Base-by-base conservation (phyloP, 2,329 filamentous ascomycete genomes). In the Cordyceps tenuipes region DNA sequence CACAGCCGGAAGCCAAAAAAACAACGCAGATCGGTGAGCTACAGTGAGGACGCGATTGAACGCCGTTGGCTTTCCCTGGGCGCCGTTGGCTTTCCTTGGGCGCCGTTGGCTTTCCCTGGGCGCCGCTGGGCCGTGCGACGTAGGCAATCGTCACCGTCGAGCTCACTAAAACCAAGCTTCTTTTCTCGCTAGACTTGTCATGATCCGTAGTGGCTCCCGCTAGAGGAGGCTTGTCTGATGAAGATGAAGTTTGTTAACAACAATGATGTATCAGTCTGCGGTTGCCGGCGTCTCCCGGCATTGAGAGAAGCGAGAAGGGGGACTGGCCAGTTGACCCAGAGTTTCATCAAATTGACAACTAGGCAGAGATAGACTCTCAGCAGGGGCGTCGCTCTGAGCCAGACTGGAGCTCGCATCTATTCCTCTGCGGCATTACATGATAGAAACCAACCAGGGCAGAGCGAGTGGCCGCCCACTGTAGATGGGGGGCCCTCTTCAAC, bases 91-190 rank as follows among this genome's bases (percentile, higher is more conserved):
- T 4, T 23, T 23, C 4, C 23, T 23, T 23, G 12, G 23, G 55
- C 54, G 29, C 19, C 39, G 56, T 58, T 58, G 56, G 47, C 56
- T 26, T 8, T 46, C 13, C 13, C 5, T 23, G 12, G 23, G 55
- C 54, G 43, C 19, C 39, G n/a, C n/a, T n/a, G 46, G 46, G 47
- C 26, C 23, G 19, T 39, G 19, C 19, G 13, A 57, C 12, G 10
- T 7, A 57, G n/a, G 17, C 43, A 47, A n/a, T 48, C 15, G 29
- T 49, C 21, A 9, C 36, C 9, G 9, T 36, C 43, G 5, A 19
- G n/a, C 17, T 43, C 34, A 58, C 47, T 58, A 58, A 44, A 51
- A 48, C 34, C 47, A 58, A 51, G 47, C 47, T 48, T 58, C 56
- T 58, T 44, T 44, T 58, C 34, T 39, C n/a, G 43, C 15, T 43